Conservation (phyloP, 257 asterid species). For the Eustoma russellianum region DNA sequence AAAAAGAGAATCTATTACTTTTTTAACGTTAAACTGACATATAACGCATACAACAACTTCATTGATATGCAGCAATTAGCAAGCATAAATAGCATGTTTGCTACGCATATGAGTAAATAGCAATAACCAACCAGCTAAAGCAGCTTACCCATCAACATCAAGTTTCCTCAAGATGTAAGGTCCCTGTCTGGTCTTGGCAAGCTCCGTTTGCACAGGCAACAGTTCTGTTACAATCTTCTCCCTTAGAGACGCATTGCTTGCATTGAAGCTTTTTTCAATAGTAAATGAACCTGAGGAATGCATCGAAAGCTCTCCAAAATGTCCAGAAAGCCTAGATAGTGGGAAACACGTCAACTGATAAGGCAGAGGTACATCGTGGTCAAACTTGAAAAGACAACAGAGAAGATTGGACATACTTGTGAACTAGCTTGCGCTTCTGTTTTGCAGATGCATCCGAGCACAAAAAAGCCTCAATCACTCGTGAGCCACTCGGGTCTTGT, state of each 20-base stretch:
- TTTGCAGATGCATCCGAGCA: constrained; percentile 56
- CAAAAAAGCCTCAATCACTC: constrained; percentile 88
- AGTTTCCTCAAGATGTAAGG: constrained; percentile 86
- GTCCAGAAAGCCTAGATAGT: constrained; percentile 65
- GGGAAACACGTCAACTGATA: constrained; percentile 1
- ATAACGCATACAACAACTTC: too few relatives aligned
- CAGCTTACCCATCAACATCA: constrained; percentile 81
- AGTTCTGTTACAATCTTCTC: constrained; percentile 81
- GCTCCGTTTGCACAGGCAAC: constrained; percentile 53
- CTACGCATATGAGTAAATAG: neutral
- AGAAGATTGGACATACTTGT: constrained; percentile 43
- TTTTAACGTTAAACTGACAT: too few relatives aligned
- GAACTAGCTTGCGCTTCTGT: constrained; percentile 61
- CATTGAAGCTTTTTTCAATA: constrained; percentile 74
- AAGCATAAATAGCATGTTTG: neutral
- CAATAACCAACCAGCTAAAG: neutral
- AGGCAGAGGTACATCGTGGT: neutral
- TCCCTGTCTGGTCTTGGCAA: constrained; percentile 79
- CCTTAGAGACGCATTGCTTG: constrained; percentile 53
- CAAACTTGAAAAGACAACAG: constrained; percentile 6
- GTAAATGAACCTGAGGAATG: constrained; percentile 73
- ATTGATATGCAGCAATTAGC: too few relatives aligned
- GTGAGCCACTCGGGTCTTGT: constrained; percentile 76
- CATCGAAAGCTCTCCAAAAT: constrained; percentile 85
- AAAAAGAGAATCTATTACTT: neutral